These are phyloP conservation scores for Serendipita sp. DNA, from an alignment of 768 basidiomycete genomes.

Conservation along the genomic window DNA sequence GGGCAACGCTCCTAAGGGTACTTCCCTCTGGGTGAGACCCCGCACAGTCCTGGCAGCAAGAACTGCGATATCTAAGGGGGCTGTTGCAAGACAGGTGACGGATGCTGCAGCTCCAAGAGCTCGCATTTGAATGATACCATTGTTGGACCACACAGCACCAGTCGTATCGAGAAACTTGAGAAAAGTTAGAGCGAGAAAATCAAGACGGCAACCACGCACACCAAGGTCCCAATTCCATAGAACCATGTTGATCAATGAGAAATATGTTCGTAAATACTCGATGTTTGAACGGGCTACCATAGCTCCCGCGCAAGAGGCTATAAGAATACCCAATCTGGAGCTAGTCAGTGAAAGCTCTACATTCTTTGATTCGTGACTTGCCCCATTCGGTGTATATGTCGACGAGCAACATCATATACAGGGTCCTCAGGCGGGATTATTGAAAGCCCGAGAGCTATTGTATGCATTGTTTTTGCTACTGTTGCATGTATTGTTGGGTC, in stretches of 20 bases:
- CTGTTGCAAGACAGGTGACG: slow-evolving; percentile 51
- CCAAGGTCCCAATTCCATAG: background rate
- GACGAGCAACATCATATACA: background rate
- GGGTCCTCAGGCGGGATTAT: background rate
- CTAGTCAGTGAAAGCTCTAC: background rate
- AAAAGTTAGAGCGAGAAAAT: background rate
- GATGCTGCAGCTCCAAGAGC: slow-evolving; percentile 27
- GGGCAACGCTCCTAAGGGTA: background rate
- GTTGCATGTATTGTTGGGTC: background rate
- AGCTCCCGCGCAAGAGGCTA: background rate
- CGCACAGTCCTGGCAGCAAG: background rate
- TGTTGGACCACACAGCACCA: background rate
- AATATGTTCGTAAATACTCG: background rate
- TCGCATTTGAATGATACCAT: slow-evolving; percentile 1
- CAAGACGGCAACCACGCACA: background rate
- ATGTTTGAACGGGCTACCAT: background rate
- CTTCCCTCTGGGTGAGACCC: background rate
- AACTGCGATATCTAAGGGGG: slow-evolving; percentile 44
- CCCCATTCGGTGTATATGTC: background rate
- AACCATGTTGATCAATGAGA: slow-evolving; percentile 1
- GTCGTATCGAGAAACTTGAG: background rate
- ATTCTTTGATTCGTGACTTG: background rate
- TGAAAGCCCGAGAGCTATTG: background rate
- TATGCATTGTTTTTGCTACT: background rate
- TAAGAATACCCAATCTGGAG: background rate